phyloP scores from a whole-genome alignment of 345 rosid genomes.

The Excoecaria agallocha region DNA sequence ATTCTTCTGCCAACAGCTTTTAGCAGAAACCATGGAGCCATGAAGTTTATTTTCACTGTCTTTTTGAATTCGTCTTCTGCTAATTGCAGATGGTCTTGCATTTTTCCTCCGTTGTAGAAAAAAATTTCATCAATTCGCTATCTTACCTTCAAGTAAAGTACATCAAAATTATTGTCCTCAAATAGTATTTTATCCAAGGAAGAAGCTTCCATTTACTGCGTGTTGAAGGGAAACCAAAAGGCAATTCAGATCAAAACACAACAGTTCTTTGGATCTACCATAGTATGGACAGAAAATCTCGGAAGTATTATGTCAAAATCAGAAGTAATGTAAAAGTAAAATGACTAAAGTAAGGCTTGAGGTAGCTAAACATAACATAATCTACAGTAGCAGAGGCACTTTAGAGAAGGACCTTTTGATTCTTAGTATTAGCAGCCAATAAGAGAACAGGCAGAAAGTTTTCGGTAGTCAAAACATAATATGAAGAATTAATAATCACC shows the following conservation, averaged over 20 bases:
- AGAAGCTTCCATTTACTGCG: neutral
- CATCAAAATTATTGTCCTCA: neutral
- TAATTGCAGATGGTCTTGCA: constrained; percentile 60
- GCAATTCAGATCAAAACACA: neutral
- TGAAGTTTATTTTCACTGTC: constrained; percentile 53
- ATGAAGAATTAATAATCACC: neutral
- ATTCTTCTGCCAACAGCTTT: constrained; percentile 70
- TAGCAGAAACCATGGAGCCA: constrained; percentile 76
- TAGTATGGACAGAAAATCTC: neutral
- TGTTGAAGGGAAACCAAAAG: neutral
- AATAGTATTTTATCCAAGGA: neutral
- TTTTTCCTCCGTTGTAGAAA: constrained; percentile 50
- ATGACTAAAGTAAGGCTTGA: neutral
- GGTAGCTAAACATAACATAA: neutral
- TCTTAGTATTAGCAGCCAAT: neutral
- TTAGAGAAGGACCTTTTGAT: neutral
- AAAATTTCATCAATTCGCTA: constrained; percentile 5
- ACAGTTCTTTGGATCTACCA: neutral
- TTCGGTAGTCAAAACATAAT: too few species aligned
- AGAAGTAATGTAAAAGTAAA: neutral
- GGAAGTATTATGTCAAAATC: neutral
- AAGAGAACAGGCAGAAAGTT: neutral
- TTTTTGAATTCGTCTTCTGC: constrained; percentile 60
- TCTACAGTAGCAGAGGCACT: neutral
- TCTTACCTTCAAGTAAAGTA: constrained; percentile 1